phyloP scores from a whole-genome alignment of 352 stramenopile genomes.

The Phytophthora fragariae region DNA sequence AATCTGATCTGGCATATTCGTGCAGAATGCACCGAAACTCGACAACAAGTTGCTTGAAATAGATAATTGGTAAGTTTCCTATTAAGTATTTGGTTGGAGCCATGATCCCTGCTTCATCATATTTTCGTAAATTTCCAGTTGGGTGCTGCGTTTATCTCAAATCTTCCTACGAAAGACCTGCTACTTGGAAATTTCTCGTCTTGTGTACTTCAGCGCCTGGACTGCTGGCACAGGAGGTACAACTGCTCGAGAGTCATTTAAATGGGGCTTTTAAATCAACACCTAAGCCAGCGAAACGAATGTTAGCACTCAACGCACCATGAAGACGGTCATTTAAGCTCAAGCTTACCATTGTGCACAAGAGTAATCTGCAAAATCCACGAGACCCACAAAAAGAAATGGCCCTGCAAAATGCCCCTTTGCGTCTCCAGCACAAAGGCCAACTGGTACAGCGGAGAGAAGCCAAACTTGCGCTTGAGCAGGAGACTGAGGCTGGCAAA shows the following conservation, averaged over 20 bases:
- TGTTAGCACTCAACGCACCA: neutral
- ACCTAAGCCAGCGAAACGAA: constrained; percentile 1
- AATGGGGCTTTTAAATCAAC: constrained; percentile 8
- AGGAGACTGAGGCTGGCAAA: constrained; percentile 4
- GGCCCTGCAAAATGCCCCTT: constrained; percentile 26
- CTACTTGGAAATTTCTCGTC: too few relatives aligned
- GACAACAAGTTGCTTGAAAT: too few relatives aligned
- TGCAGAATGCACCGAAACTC: too few relatives aligned
- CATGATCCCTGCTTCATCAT: too few relatives aligned
- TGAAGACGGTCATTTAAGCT: neutral
- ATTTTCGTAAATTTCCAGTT: too few relatives aligned
- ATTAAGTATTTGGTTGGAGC: too few relatives aligned
- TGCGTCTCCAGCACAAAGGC: constrained; percentile 47
- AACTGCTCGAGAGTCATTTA: neutral
- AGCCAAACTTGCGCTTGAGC: constrained; percentile 13
- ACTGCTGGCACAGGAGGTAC: too few relatives aligned
- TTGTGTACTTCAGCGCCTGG: too few relatives aligned
- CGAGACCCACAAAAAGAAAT: constrained; percentile 37
- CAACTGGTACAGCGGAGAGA: constrained; percentile 38
- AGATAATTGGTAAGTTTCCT: too few relatives aligned
- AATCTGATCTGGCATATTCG: too few relatives aligned
- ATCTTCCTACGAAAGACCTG: too few relatives aligned
- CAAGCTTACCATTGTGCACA: constrained; percentile 21
- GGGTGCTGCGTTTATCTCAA: too few relatives aligned
- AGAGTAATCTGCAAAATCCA: constrained; percentile 38